Conservation (phyloP, 176 grass and related monocot genomes). For the Avena atlantica region DNA sequence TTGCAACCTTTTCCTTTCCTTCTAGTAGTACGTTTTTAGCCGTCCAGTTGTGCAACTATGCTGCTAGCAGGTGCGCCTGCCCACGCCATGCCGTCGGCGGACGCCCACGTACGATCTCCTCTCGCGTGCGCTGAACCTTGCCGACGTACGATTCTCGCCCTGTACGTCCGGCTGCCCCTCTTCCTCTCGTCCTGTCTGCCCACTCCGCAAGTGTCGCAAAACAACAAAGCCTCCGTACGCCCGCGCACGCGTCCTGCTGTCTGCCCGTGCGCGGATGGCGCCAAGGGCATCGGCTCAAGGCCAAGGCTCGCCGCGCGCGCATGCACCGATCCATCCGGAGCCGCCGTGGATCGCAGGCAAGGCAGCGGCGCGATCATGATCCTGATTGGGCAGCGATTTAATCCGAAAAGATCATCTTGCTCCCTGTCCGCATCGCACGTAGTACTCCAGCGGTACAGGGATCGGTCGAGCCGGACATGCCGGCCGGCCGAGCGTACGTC, state of each 20-base stretch:
- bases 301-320: not conserved
- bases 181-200: not conserved
- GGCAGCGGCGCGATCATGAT: not conserved
- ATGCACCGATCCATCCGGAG: not conserved
- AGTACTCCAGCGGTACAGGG: not conserved
- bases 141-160: not conserved
- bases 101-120: not conserved
- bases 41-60: too few species aligned
- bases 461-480: too few species aligned
- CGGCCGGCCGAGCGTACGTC: not conserved
- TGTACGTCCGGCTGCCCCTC: not conserved
- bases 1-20: too few species aligned
- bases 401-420: conserved; percentile 15
- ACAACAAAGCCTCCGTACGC: not conserved
- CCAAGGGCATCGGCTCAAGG: not conserved
- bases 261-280: not conserved
- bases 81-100: too few species aligned
- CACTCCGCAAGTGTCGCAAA: conserved; percentile 1
- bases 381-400: not conserved
- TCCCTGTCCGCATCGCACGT: not conserved
- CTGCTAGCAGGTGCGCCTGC: too few species aligned
- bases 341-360: conserved; percentile 41
- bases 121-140: conserved; percentile 2
- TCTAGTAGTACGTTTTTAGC: too few species aligned
- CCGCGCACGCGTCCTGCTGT: not conserved